Conservation (phyloP, 225 moss, liverwort and hornwort species). For the Thuidium tamariscinum region DNA sequence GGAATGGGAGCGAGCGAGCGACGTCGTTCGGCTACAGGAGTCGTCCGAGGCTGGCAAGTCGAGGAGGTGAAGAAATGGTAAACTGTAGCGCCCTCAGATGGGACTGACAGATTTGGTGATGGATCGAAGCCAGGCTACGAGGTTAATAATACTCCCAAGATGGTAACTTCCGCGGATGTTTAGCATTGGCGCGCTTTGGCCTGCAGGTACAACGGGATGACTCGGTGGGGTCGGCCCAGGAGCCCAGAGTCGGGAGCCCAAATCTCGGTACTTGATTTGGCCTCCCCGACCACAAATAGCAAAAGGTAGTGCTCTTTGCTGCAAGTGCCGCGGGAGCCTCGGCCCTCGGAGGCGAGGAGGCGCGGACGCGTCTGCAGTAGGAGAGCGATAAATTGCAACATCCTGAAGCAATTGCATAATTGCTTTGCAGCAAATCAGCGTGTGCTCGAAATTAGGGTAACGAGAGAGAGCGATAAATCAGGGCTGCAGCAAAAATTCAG, state of each 20-base stretch:
- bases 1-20: neutral
- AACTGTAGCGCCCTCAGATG: neutral
- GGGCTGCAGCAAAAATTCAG: too few species aligned
- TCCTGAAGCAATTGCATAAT: too few species aligned
- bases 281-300: neutral
- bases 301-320: neutral
- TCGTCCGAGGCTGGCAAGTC: too few species aligned
- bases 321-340: neutral
- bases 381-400: too few species aligned
- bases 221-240: neutral
- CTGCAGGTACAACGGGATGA: too few species aligned
- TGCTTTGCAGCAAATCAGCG: too few species aligned
- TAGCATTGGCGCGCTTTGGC: neutral
- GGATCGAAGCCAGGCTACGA: too few species aligned
- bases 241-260: neutral
- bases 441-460: too few species aligned
- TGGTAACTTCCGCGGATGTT: neutral
- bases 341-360: neutral
- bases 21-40: neutral
- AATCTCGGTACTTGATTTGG: neutral
- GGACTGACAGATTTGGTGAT: neutral
- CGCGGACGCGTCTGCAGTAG: neutral
- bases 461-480: too few species aligned
- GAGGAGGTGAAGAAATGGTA: too few species aligned
- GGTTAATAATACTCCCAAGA: neutral